These are phyloP conservation scores for Neobulgaria alba DNA, from an alignment of 2,329 filamentous ascomycete species.

Conservation along the genomic window DNA sequence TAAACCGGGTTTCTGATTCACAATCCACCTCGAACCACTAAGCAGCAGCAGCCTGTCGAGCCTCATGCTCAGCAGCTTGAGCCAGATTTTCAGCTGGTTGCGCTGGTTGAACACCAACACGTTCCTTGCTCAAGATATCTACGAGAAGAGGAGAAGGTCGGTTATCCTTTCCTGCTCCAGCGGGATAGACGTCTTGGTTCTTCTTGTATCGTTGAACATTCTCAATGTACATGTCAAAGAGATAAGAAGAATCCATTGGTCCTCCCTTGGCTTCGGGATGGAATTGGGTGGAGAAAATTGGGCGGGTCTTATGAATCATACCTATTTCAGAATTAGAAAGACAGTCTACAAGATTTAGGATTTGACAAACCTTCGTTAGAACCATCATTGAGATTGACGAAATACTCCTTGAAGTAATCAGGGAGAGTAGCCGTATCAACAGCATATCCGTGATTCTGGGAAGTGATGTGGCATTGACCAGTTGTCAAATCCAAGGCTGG, in stretches of 20 bases:
- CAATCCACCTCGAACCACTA: background rate
- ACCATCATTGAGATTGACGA: constrained; percentile 95
- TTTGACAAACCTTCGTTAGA: constrained; percentile 70
- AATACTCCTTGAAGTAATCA: constrained; percentile 92
- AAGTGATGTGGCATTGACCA: constrained; percentile 96
- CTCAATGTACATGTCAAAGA: constrained; percentile 94
- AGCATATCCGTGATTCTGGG: constrained; percentile 97
- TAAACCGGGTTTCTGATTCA: background rate
- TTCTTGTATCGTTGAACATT: constrained; percentile 86
- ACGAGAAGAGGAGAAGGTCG: constrained; percentile 80
- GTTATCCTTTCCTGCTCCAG: constrained; percentile 68
- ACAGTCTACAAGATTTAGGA: background rate
- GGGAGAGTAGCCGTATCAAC: constrained; percentile 79
- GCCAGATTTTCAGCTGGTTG: constrained; percentile 19
- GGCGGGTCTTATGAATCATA: constrained; percentile 90
- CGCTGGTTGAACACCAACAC: constrained; percentile 63
- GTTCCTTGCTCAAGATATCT: constrained; percentile 86
- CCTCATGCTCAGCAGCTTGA: constrained; percentile 13
- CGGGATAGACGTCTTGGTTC: constrained; percentile 60
- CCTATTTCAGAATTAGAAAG: constrained; percentile 32
- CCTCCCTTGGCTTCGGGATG: constrained; percentile 97
- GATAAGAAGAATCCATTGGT: constrained; percentile 87
- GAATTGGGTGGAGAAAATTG: constrained; percentile 98
- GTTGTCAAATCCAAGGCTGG: constrained; percentile 90
- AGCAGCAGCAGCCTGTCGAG: constrained; percentile 13